A percentile compares a stretch with the other conserved stretches of the same genome.
These are phyloP conservation scores for Blepharisma undulans DNA, from an alignment of 169 alveolate species.

Conservation along the genomic window DNA sequence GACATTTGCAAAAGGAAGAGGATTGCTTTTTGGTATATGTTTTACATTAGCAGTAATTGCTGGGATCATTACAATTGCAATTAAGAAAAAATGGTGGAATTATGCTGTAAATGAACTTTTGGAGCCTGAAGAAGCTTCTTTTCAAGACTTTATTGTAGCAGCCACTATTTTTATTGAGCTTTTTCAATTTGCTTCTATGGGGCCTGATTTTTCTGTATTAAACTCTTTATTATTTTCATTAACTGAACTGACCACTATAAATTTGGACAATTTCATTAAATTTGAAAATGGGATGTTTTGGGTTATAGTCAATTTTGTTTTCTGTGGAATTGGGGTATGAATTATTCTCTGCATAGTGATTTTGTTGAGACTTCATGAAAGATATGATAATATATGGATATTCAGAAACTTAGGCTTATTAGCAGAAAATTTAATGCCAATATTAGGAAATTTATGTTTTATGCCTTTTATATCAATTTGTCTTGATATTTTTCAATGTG, in stretches of 20 bases:
- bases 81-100: slow-evolving; percentile 22
- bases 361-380: background rate
- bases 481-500: background rate
- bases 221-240: background rate
- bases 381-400: background rate
- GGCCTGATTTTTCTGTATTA: background rate
- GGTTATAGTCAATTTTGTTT: background rate
- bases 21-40: background rate
- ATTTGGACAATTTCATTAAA: background rate
- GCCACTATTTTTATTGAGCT: background rate
- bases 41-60: background rate
- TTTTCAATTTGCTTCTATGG: background rate
- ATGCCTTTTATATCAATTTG: background rate
- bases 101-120: background rate
- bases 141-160: background rate
- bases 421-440: background rate
- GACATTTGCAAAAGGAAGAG: background rate
- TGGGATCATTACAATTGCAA: background rate
- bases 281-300: slow-evolving; percentile 4
- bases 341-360: background rate
- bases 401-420: background rate
- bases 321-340: background rate
- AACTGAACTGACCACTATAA: background rate
- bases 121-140: background rate
- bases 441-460: background rate